These are phyloP conservation scores for Wickerhamomyces bisporus DNA, from an alignment of 805 yeast genomes.

Conservation along the genomic window DNA sequence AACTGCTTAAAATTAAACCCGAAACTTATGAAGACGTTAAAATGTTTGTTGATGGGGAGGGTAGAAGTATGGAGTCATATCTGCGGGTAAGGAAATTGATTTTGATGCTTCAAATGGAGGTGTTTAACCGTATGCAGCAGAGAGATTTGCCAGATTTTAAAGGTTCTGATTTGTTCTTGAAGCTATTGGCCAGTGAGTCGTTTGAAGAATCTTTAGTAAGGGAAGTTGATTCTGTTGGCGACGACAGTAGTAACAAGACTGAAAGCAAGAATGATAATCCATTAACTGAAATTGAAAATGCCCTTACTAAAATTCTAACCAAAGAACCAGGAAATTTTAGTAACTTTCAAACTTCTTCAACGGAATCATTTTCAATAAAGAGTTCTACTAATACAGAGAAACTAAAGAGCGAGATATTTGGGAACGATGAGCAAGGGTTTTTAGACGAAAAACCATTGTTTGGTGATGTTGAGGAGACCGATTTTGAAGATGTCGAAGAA, in stretches of 20 bases:
- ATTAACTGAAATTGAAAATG: slow-evolving; percentile 28
- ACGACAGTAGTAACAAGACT: background rate
- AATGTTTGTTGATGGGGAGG: slow-evolving; percentile 27
- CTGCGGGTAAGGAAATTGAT: slow-evolving; percentile 53
- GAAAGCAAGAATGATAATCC: slow-evolving; percentile 1
- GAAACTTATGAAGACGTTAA: slow-evolving; percentile 31
- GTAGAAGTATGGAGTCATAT: slow-evolving; percentile 29
- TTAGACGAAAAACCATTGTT: slow-evolving; percentile 21
- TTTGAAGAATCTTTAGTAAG: slow-evolving; percentile 26
- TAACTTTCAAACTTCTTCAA: background rate
- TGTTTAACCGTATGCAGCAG: slow-evolving; percentile 44
- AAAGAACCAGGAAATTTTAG: slow-evolving; percentile 6
- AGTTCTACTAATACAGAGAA: background rate
- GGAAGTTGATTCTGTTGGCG: slow-evolving; percentile 22
- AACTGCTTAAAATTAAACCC: slow-evolving; percentile 25
- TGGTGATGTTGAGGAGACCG: slow-evolving; percentile 18
- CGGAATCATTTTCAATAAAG: background rate
- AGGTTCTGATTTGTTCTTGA: slow-evolving; percentile 48
- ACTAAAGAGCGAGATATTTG: slow-evolving; percentile 22
- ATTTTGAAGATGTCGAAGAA: slow-evolving; percentile 19
- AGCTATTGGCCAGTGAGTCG: slow-evolving; percentile 42
- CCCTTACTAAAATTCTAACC: slow-evolving; percentile 26
- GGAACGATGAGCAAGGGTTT: slow-evolving; percentile 16
- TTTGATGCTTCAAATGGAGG: slow-evolving; percentile 51
- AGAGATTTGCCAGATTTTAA: slow-evolving; percentile 57